Evolutionary conservation across 2,329 filamentous ascomycete genomes (phyloP).

Genomic region (Alternaria sp.): DNA sequence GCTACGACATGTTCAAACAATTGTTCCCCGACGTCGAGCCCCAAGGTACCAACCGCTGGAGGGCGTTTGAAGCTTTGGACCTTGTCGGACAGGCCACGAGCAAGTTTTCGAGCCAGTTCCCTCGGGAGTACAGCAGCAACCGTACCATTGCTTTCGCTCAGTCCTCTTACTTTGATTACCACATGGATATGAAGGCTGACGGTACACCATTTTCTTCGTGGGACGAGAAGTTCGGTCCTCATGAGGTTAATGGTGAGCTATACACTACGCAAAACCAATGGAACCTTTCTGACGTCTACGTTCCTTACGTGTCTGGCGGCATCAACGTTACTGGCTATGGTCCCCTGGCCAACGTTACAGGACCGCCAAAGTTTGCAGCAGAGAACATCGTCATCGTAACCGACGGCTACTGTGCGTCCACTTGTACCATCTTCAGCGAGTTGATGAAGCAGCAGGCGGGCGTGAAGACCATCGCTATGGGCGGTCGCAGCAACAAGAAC

Average conservation of each 20-base stretch:
- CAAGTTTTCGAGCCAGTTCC: constrained; percentile 39
- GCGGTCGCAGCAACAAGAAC: constrained; percentile 57
- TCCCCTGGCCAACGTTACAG: constrained; percentile 53
- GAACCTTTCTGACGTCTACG: constrained; percentile 48
- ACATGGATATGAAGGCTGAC: constrained; percentile 57
- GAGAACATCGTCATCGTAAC: constrained; percentile 63
- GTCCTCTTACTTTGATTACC: constrained; percentile 57
- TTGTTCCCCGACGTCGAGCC: constrained; percentile 61
- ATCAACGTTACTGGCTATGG: constrained; percentile 50
- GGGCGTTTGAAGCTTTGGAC: constrained; percentile 58
- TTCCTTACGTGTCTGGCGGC: constrained; percentile 41
- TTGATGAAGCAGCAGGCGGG: constrained; percentile 62
- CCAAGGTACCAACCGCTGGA: constrained; percentile 61
- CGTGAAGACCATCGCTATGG: constrained; percentile 63
- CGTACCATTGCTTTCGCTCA: constrained; percentile 53
- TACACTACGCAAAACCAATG: constrained; percentile 46
- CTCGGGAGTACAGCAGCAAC: constrained; percentile 41
- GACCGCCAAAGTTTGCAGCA: constrained; percentile 60
- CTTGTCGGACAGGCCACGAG: constrained; percentile 55
- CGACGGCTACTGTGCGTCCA: constrained; percentile 67
- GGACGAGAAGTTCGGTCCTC: constrained; percentile 53
- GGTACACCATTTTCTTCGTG: constrained; percentile 59
- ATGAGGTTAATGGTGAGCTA: constrained; percentile 51
- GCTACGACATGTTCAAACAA: constrained; percentile 68
- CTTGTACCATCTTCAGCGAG: constrained; percentile 66